phyloP scores from a whole-genome alignment of 805 yeast genomes.

The Starmera dryadoides region DNA sequence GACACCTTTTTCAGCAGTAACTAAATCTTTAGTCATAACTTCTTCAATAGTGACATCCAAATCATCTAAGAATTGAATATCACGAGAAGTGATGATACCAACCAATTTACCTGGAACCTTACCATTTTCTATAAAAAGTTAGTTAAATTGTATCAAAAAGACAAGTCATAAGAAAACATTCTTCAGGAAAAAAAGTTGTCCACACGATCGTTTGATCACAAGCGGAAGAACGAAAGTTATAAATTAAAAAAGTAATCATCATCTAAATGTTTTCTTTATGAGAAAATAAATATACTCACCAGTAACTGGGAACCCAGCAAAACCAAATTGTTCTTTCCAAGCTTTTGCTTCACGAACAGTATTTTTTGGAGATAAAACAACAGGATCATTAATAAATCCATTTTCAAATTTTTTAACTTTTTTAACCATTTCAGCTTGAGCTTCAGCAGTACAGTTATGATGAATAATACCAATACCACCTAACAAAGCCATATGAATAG shows the following conservation, averaged over 20 bases:
- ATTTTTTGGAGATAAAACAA: constrained; percentile 67
- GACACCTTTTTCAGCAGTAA: constrained; percentile 80
- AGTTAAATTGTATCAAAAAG: constrained; percentile 8
- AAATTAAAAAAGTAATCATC: constrained; percentile 44
- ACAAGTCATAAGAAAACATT: constrained; percentile 2
- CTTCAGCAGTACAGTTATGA: constrained; percentile 94
- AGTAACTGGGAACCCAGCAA: constrained; percentile 98
- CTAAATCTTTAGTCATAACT: constrained; percentile 84
- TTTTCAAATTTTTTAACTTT: constrained; percentile 96
- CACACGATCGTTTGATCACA: constrained; percentile 95
- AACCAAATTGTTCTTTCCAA: constrained; percentile 70
- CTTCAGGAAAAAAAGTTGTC: constrained; percentile 49
- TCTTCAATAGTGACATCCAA: constrained; percentile 53
- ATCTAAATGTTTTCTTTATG: constrained; percentile 17
- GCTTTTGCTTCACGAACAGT: constrained; percentile 78
- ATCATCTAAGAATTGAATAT: constrained; percentile 88
- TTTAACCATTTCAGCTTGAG: constrained; percentile 97
- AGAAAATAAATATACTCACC: constrained; percentile 59
- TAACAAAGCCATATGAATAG: constrained; percentile 94
- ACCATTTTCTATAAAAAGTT: constrained; percentile 60
- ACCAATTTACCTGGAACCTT: constrained; percentile 80
- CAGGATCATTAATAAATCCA: constrained; percentile 93
- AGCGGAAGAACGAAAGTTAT: constrained; percentile 99
- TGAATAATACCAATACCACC: constrained; percentile 99
- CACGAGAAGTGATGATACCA: constrained; percentile 96